Evolutionary conservation across 176 grass and related monocot genomes (phyloP).

Genomic region (Stipa capillata): DNA sequence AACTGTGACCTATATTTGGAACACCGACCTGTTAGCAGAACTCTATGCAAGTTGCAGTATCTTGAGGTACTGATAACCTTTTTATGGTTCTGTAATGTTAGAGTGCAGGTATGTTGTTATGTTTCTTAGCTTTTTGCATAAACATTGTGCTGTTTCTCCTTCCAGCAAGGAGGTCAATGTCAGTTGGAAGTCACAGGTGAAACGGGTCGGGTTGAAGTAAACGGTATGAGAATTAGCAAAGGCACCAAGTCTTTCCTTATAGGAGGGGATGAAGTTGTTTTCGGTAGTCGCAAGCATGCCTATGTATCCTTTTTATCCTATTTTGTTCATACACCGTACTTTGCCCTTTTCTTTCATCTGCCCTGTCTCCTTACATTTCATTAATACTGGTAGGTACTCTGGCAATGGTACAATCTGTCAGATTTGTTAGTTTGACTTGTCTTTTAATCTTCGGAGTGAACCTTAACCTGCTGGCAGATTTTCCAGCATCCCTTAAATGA

Average conservation of each 20-base stretch:
- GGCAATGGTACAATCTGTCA: background rate
- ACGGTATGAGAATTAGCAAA: slow-evolving; percentile 5
- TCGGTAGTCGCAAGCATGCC: slow-evolving; percentile 31
- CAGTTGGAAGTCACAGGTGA: slow-evolving; percentile 53
- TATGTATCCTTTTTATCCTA: slow-evolving; percentile 62
- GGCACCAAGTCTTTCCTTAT: slow-evolving; percentile 23
- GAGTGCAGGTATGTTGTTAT: background rate
- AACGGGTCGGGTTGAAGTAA: slow-evolving; percentile 47
- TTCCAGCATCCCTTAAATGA: slow-evolving; percentile 55
- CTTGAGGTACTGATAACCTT: slow-evolving; percentile 36
- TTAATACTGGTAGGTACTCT: background rate
- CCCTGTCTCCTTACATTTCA: background rate
- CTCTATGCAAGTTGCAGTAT: slow-evolving; percentile 41
- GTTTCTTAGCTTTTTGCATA: slow-evolving; percentile 1
- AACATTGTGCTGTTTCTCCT: slow-evolving; percentile 4
- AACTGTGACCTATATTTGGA: slow-evolving; percentile 38
- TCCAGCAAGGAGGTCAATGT: slow-evolving; percentile 4
- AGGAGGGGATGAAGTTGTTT: slow-evolving; percentile 64
- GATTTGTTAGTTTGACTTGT: slow-evolving; percentile 15
- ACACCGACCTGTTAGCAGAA: slow-evolving; percentile 17
- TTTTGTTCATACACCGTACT: background rate
- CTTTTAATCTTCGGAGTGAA: background rate
- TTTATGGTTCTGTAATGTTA: slow-evolving; percentile 2
- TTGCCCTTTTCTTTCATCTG: background rate
- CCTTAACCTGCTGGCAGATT: slow-evolving; percentile 46